A percentile compares a stretch with the other conserved stretches of the same genome.
These are phyloP conservation scores for Schizochytrium sp. DNA, from an alignment of 108 stramenopile species.

Conservation along the genomic window DNA sequence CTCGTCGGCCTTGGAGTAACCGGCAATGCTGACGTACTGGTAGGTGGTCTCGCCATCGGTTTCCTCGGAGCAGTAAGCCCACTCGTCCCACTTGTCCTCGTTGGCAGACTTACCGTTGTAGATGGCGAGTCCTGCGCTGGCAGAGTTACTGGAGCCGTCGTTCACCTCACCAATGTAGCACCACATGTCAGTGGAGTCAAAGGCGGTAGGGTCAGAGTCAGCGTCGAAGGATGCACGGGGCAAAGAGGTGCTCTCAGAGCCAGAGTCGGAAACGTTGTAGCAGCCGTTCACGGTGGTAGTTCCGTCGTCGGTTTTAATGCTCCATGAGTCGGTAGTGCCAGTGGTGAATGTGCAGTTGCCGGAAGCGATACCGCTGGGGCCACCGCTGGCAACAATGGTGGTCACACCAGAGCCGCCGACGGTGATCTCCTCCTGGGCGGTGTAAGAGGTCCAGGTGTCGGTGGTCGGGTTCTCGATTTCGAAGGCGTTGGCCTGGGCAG, in stretches of 20 bases:
- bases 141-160: neutral
- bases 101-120: constrained; percentile 8
- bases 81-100: neutral
- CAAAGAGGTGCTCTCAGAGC: neutral
- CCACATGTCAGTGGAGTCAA: constrained; percentile 9
- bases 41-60: neutral
- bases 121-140: neutral
- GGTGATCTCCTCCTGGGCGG: neutral
- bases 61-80: constrained; percentile 35
- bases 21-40: neutral
- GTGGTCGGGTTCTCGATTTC: constrained; percentile 46
- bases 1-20: neutral
- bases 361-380: neutral
- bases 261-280: neutral
- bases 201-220: neutral
- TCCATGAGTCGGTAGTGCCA: neutral
- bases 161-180: constrained; percentile 2
- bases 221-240: neutral
- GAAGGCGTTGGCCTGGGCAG: neutral
- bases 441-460: neutral
- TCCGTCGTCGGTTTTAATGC: neutral
- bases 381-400: constrained; percentile 21
- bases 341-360: neutral
- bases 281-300: neutral
- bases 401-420: neutral